Conservation (phyloP, 768 basidiomycete genomes). For the Roridomyces roridus region DNA sequence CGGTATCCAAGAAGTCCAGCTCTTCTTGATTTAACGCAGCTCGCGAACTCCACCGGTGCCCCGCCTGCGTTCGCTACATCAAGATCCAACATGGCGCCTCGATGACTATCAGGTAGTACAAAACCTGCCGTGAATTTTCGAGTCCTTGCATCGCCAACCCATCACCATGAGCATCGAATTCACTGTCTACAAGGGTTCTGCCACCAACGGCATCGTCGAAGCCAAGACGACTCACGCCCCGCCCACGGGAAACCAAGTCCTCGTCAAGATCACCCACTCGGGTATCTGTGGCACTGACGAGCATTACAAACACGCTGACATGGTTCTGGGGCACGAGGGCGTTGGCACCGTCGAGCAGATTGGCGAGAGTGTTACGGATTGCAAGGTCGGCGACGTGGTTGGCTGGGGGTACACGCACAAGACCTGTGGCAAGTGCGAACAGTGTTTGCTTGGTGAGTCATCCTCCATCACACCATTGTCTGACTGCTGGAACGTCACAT, state of each 20-base stretch:
- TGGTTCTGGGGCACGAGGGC: slow-evolving; percentile 39
- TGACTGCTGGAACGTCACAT: neutral
- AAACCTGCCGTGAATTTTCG: no score
- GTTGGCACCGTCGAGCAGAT: slow-evolving; percentile 10
- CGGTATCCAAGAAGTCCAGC: no score
- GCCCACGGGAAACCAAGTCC: slow-evolving; percentile 11
- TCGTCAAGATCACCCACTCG: slow-evolving; percentile 21
- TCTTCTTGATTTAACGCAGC: no score
- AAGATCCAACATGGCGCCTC: no score
- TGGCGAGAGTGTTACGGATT: neutral
- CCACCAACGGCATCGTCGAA: slow-evolving; percentile 6
- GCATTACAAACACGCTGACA: slow-evolving; percentile 36
- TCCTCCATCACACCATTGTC: neutral
- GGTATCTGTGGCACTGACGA: slow-evolving; percentile 47
- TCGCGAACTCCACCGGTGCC: no score
- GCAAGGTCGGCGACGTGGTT: slow-evolving; percentile 18
- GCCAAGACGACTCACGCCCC: neutral
- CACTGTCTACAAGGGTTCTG: slow-evolving; percentile 11
- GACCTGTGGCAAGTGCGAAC: slow-evolving; percentile 38
- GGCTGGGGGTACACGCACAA: slow-evolving; percentile 31
- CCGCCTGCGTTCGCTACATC: no score
- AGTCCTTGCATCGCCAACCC: no score
- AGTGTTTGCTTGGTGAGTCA: slow-evolving; percentile 33
- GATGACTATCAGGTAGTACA: no score
- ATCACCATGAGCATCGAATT: slow-evolving; percentile 7